Base-by-base conservation (phyloP, 306 rosid species). In the Quercus robur region DNA sequence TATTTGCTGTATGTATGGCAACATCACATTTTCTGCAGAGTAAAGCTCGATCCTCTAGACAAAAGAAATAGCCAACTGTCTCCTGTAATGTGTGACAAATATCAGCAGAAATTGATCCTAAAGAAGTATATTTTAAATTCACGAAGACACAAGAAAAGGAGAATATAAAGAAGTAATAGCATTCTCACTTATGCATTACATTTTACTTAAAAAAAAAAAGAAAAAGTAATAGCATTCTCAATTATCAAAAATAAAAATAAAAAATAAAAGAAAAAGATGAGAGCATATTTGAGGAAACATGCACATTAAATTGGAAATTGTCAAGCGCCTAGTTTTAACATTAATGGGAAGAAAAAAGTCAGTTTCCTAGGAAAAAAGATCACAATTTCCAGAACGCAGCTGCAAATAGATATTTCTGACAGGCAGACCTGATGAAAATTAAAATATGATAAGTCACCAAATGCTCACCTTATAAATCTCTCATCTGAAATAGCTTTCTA, bases 1-100 rank as follows among this genome's bases (percentile, higher is more conserved):
- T 21, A 67, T 91, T 91, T 15, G 87, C 92, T 0, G 89, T 76
- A 84, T 91, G 97, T 81, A 91, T 73, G 6, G 92, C 91, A 70
- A 92, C 85, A 75, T 94, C 98, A 55, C 98, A 94, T 62, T 90
- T 94, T 77, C 96, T 79, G 87, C 98, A 94, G 41, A 94, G 84
- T 74, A 94, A 80, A 58, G 98, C 98, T 35, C 98, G 93, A 80
- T 94, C 97, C 86, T 94, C 98, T 51, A 94, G 77, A 76, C 97
- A 94, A 83, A 94, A 94, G 90, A 94, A 91, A 81, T 90, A 90
- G 72, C 98, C 98, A 76, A 89, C 78, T 2, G 88, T 74, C 78
- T 94, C 97, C 97, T 94, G 95, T 77, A 35, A 84, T 70, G 17
- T 69, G 84, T 56, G 66, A 79, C 56, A 83, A 49, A 80, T 63